These are phyloP conservation scores for Cupressus sempervirens DNA, from an alignment of 75 land plant genomes.

Conservation along the genomic window DNA sequence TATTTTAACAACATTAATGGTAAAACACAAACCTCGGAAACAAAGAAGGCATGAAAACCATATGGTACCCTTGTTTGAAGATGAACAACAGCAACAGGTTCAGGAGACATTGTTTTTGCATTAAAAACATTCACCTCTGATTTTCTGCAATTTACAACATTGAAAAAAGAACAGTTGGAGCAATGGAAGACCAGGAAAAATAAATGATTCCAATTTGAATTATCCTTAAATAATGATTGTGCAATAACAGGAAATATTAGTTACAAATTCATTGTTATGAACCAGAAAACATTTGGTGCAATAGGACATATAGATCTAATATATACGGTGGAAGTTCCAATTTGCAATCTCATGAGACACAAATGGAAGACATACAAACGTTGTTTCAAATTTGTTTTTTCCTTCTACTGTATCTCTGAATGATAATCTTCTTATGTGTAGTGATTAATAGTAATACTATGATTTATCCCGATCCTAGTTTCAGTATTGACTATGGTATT, in stretches of 20 bases:
- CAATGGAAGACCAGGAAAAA: not conserved
- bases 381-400: not conserved
- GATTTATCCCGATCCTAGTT: not conserved
- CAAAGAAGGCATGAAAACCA: conserved; percentile 94
- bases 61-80: conserved; percentile 76
- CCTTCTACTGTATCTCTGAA: not conserved
- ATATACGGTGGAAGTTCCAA: not conserved
- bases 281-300: not conserved
- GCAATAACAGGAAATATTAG: not conserved
- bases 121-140: conserved; percentile 75
- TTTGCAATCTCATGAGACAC: not conserved
- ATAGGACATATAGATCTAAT: not conserved
- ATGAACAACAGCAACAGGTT: conserved; percentile 80
- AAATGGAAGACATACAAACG: not conserved
- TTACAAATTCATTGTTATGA: not conserved
- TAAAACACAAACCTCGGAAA: conserved; percentile 52
- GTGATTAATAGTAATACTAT: not conserved
- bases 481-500: not conserved
- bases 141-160: conserved; percentile 36
- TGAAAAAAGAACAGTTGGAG: conserved; percentile 1
- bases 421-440: not conserved
- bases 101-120: conserved; percentile 86
- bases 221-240: not conserved
- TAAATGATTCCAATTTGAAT: not conserved
- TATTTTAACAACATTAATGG: too few relatives aligned